A percentile compares a stretch with the other conserved stretches of the same genome.
These are phyloP conservation scores for Raffaelea ambrosiae DNA, from an alignment of 2,329 filamentous ascomycete species.

Conservation along the genomic window DNA sequence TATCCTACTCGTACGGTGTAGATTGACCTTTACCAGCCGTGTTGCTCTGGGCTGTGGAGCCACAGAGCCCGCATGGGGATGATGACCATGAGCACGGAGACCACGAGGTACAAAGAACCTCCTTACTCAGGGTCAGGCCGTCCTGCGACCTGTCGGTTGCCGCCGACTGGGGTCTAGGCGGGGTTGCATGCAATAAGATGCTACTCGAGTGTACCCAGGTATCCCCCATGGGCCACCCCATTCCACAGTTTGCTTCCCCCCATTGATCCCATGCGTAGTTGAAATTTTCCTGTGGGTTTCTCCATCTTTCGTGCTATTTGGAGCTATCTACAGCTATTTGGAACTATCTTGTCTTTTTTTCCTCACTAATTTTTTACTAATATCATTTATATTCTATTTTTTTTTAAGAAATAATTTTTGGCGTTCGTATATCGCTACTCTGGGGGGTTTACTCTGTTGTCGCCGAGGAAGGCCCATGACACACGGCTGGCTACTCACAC, in stretches of 20 bases:
- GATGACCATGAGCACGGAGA: background rate
- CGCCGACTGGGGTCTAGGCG: background rate
- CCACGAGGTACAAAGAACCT: background rate
- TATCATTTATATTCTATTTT: too few relatives aligned
- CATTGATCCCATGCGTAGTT: background rate
- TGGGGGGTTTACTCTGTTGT: too few relatives aligned
- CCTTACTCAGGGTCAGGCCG: background rate
- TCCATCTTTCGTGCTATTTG: too few relatives aligned
- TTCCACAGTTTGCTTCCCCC: background rate
- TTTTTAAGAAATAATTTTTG: too few relatives aligned
- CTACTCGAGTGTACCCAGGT: background rate
- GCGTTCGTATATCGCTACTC: too few relatives aligned
- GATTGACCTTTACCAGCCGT: background rate
- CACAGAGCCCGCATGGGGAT: too few relatives aligned
- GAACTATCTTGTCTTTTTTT: too few relatives aligned
- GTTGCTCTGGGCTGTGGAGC: too few relatives aligned
- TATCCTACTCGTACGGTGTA: background rate
- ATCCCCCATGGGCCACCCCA: background rate
- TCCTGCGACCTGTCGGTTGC: background rate
- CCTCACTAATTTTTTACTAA: too few relatives aligned
- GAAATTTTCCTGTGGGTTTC: background rate
- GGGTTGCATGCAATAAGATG: background rate
- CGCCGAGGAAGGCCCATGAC: background rate
- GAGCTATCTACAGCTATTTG: too few relatives aligned
- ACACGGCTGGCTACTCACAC: background rate